These are phyloP conservation scores for Penicillium capsulatum DNA, from an alignment of 2,329 filamentous ascomycete genomes.

Conservation along the genomic window DNA sequence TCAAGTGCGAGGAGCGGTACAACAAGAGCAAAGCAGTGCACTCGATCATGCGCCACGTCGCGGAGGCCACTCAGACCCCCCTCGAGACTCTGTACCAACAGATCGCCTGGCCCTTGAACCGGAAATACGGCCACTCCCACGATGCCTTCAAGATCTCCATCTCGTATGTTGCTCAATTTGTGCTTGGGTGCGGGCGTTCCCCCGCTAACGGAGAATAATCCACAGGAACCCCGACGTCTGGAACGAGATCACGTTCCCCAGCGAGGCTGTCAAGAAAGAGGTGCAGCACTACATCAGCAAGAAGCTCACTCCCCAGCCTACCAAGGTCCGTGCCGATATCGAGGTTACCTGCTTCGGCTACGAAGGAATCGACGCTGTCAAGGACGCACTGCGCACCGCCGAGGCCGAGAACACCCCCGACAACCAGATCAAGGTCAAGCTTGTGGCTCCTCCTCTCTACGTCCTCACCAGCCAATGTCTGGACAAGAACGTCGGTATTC, in stretches of 20 bases:
- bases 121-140: constrained; percentile 92
- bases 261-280: constrained; percentile 78
- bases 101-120: constrained; percentile 96
- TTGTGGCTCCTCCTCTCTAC: constrained; percentile 96
- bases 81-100: constrained; percentile 91
- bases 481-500: constrained; percentile 84
- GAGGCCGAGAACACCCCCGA: constrained; percentile 90
- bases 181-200: not conserved
- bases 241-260: constrained; percentile 88
- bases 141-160: constrained; percentile 99
- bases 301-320: constrained; percentile 94
- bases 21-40: constrained; percentile 99
- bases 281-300: constrained; percentile 94
- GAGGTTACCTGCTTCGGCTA: constrained; percentile 95
- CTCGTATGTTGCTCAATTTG: constrained; percentile 58
- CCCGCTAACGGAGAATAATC: constrained; percentile 11
- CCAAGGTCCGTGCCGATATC: constrained; percentile 95
- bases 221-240: constrained; percentile 86
- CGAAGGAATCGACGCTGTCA: constrained; percentile 97
- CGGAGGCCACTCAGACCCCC: constrained; percentile 91
- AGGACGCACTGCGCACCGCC: constrained; percentile 82
- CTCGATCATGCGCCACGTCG: constrained; percentile 97
- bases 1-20: constrained; percentile 98
- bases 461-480: constrained; percentile 93
- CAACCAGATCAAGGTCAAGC: constrained; percentile 94